Conservation (phyloP, 2,329 filamentous ascomycete species). For the Endoconidiophora laricicola region DNA sequence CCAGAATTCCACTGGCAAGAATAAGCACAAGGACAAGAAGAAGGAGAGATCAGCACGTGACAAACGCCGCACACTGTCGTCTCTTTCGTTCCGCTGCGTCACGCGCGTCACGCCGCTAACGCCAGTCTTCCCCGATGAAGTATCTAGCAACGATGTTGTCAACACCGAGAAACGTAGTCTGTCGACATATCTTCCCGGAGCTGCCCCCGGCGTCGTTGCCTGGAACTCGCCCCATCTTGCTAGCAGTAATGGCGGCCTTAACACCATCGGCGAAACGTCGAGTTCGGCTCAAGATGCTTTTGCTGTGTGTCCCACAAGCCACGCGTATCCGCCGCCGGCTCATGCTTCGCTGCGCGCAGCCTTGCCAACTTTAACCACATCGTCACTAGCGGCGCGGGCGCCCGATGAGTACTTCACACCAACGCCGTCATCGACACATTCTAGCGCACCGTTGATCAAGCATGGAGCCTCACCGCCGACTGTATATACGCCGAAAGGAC, state of each 20-base stretch:
- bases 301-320: no score
- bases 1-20: no score
- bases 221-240: not conserved
- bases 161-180: not conserved
- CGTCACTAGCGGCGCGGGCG: no score
- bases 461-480: constrained; percentile 17
- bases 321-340: not conserved
- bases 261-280: no score
- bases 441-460: constrained; percentile 22
- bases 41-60: no score
- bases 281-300: no score
- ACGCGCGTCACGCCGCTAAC: constrained; percentile 26
- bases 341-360: not conserved
- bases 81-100: constrained; percentile 35
- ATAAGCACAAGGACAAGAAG: no score
- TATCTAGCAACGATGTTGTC: not conserved
- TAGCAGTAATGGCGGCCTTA: constrained; percentile 6
- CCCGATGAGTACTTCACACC: constrained; percentile 13
- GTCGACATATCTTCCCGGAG: no score
- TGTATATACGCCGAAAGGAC: constrained; percentile 16
- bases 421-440: constrained; percentile 21
- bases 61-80: constrained; percentile 24
- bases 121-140: constrained; percentile 19
- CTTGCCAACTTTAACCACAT: not conserved
- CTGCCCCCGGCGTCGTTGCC: no score